A percentile compares a stretch with the other conserved stretches of the same genome.
These are phyloP conservation scores for Hydrangea macrophylla DNA, from an alignment of 148 eudicot species.

Conservation along the genomic window DNA sequence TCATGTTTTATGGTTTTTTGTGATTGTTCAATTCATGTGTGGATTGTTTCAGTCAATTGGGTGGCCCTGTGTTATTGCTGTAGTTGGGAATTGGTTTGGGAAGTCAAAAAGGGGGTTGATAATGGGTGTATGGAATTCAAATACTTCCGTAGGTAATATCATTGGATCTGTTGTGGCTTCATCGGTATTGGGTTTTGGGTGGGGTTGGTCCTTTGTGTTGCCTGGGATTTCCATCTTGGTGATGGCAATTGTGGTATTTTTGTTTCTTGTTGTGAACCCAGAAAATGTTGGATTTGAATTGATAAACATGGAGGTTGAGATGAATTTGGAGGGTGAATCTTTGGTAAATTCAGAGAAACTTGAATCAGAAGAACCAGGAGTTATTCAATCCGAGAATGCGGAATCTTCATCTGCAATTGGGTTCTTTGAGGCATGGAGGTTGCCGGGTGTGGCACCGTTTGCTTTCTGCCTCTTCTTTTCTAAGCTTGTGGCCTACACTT, in stretches of 20 bases:
- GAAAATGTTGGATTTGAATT: slow-evolving; percentile 48
- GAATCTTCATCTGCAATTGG: slow-evolving; percentile 63
- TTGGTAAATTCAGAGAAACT: slow-evolving; percentile 37
- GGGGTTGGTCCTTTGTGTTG: slow-evolving; percentile 96
- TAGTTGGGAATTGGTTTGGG: slow-evolving; percentile 90
- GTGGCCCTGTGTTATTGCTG: slow-evolving; percentile 94
- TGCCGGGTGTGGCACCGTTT: slow-evolving; percentile 82
- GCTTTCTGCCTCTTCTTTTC: slow-evolving; percentile 90
- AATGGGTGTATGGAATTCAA: slow-evolving; percentile 93
- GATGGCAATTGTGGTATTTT: slow-evolving; percentile 45
- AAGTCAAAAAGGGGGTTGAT: slow-evolving; percentile 79
- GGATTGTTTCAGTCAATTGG: slow-evolving; percentile 91
- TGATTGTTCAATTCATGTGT: slow-evolving; percentile 61
- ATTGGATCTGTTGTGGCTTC: slow-evolving; percentile 83
- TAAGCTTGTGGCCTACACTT: slow-evolving; percentile 97
- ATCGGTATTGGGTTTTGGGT: slow-evolving; percentile 66
- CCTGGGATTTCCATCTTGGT: slow-evolving; percentile 65
- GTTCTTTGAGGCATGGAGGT: slow-evolving; percentile 83
- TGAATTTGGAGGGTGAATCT: slow-evolving; percentile 44
- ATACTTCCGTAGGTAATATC: slow-evolving; percentile 88
- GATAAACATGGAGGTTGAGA: slow-evolving; percentile 44
- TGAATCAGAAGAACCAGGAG: slow-evolving; percentile 37
- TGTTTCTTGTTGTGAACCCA: slow-evolving; percentile 78
- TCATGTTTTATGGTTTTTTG: slow-evolving; percentile 54
- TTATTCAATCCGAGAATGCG: slow-evolving; percentile 28